These are phyloP conservation scores for Podospora australis DNA, from an alignment of 495 filamentous ascomycete species.

Conservation along the genomic window DNA sequence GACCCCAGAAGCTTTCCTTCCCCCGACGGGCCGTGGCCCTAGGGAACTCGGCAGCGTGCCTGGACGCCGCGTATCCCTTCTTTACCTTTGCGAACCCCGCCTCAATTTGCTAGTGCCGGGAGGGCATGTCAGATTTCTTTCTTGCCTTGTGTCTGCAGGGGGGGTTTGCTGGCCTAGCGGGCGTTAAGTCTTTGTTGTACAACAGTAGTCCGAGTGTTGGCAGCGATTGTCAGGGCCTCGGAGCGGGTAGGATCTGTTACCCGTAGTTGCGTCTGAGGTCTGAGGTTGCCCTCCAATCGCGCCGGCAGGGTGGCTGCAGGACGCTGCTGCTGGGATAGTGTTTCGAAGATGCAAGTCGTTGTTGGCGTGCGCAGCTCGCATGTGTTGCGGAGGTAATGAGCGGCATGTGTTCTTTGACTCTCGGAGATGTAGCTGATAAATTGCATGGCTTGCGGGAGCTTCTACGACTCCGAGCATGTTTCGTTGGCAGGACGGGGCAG, in stretches of 20 bases:
- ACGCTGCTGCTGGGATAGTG: not conserved
- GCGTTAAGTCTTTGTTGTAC: no score
- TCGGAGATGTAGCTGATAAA: no score
- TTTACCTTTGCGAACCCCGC: no score
- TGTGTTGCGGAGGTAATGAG: not conserved
- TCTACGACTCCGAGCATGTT: not conserved
- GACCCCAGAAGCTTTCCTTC: no score
- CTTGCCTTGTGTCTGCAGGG: no score
- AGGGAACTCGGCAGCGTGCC: no score
- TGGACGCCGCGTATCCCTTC: no score
- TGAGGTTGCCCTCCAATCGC: not conserved
- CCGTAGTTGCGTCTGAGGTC: not conserved
- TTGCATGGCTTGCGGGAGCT: not conserved
- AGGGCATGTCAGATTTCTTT: no score
- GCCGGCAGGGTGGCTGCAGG: not conserved
- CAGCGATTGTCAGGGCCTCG: not conserved
- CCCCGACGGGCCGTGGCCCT: no score
- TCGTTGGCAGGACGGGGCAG: not conserved
- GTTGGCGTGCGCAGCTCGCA: not conserved
- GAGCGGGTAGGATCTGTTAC: conserved; percentile 3
- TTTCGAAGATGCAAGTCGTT: conserved; percentile 1
- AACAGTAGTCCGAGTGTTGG: not conserved
- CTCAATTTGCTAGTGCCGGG: no score
- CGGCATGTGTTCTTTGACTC: not conserved
- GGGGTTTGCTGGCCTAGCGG: no score